phyloP scores from a whole-genome alignment of 345 rosid genomes.

The Pseudoturritis turrita region DNA sequence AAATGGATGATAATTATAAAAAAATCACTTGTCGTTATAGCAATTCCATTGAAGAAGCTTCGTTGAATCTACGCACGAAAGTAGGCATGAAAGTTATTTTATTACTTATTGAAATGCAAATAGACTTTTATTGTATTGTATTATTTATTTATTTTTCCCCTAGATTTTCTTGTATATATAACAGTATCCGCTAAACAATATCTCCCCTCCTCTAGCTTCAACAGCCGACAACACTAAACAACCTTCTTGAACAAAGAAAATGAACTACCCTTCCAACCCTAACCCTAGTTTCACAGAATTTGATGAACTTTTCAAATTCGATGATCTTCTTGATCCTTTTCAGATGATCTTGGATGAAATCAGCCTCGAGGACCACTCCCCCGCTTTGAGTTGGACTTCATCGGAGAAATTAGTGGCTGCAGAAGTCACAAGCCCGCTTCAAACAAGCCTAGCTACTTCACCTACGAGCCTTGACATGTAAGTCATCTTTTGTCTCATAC shows the following conservation, averaged over 20 bases:
- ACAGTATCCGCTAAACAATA: constrained; percentile 4
- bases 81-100: not conserved
- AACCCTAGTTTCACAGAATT: constrained; percentile 24
- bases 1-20: not conserved
- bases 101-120: constrained; percentile 8
- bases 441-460: constrained; percentile 18
- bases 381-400: constrained; percentile 27
- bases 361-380: constrained; percentile 20
- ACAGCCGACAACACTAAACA: not conserved
- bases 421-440: constrained; percentile 24
- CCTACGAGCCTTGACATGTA: constrained; percentile 26
- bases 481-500: not conserved
- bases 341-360: constrained; percentile 20
- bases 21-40: constrained; percentile 6
- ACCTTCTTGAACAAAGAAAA: not conserved
- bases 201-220: constrained; percentile 15
- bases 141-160: not conserved
- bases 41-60: constrained; percentile 8
- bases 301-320: constrained; percentile 1
- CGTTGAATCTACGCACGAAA: constrained; percentile 24
- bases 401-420: constrained; percentile 16
- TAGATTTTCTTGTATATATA: constrained; percentile 17
- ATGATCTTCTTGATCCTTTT: constrained; percentile 10
- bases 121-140: not conserved
- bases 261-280: constrained; percentile 33